Base-by-base conservation (phyloP, 805 yeast genomes). In the Nakazawaea wyomingensis region DNA sequence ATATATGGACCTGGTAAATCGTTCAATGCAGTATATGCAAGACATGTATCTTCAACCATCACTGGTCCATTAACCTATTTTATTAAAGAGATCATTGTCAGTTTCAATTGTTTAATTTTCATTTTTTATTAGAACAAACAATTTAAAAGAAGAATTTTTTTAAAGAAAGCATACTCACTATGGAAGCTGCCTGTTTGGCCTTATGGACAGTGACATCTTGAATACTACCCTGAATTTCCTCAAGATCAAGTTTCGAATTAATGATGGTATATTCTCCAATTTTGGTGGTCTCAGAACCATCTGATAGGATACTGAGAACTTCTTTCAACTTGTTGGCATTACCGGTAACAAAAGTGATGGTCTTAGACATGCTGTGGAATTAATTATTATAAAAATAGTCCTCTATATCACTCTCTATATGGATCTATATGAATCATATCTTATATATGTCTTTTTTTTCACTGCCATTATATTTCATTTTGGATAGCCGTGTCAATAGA, bases 31-130 rank as follows among this genome's bases (percentile, higher is more conserved):
- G 74, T 74, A 62, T 85, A 93, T 4, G 84, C 86, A 31, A 93
- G 73, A 39, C 96, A 90, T 0, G 99, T 93, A 55, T 93, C 99
- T 59, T 93, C 99, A 3, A 90, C 96, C 45, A 93, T 70, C 0
- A 88, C 97, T 0, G 98, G 91, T 0, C 95, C 93, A 3, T 69
- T 59, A 3, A 77, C 63, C 62, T 60, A 38, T 6, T 24, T 9
- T 24, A 10, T 24, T 8, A 24, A 24, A 24, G 27, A 24, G 11
- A 24, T 24, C 11, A 24, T n/a, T n/a, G n/a, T n/a, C n/a, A n/a
- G n/a, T n/a, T n/a, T n/a, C n/a, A n/a, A n/a, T n/a, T n/a, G n/a
- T n/a, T n/a, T n/a, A n/a, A n/a, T n/a, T n/a, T n/a, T n/a, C n/a
- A n/a, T n/a, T n/a, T n/a, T n/a, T n/a, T n/a, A n/a, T n/a, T n/a